Percentiles rank a stretch among this genome's conserved stretches.
phyloP scores from a whole-genome alignment of 1,284 basidiomycete species.

The Melampsora americana region DNA sequence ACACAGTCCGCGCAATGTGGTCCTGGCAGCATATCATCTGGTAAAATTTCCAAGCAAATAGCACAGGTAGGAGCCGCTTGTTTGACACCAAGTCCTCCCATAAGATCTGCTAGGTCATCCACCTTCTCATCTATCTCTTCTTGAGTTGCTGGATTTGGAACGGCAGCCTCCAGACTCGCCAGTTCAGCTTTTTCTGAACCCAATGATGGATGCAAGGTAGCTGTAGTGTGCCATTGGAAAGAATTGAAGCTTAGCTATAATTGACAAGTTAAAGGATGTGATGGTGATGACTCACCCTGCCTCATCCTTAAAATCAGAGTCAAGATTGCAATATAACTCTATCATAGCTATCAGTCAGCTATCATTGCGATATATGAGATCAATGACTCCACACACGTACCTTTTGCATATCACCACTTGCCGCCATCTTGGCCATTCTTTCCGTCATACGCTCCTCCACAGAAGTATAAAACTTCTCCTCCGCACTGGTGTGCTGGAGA shows the following conservation, averaged over 20 bases:
- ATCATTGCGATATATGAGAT: neutral
- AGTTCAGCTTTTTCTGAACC: slow-evolving; percentile 24
- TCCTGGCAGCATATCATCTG: neutral
- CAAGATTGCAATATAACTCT: slow-evolving; percentile 51
- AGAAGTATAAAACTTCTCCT: slow-evolving; percentile 75
- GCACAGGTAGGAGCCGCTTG: neutral
- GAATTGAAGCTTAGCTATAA: neutral
- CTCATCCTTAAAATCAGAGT: slow-evolving; percentile 61
- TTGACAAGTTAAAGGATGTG: neutral
- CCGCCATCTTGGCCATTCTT: slow-evolving; percentile 59
- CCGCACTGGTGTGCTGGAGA: slow-evolving; percentile 65
- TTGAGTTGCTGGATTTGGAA: neutral
- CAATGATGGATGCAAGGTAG: slow-evolving; percentile 33
- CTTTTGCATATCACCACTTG: slow-evolving; percentile 56
- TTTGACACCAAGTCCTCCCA: slow-evolving; percentile 10
- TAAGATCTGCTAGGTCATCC: slow-evolving; percentile 18
- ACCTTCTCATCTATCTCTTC: slow-evolving; percentile 30
- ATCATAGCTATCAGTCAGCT: slow-evolving; percentile 57
- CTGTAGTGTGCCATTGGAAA: neutral
- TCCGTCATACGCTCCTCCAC: slow-evolving; percentile 72
- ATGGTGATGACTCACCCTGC: slow-evolving; percentile 65
- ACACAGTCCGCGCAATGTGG: slow-evolving; percentile 17
- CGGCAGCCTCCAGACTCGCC: slow-evolving; percentile 22
- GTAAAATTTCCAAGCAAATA: slow-evolving; percentile 20
- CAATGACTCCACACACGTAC: slow-evolving; percentile 48